phyloP scores from a whole-genome alignment of 2,329 filamentous ascomycete species.

The Esteya vermicola region DNA sequence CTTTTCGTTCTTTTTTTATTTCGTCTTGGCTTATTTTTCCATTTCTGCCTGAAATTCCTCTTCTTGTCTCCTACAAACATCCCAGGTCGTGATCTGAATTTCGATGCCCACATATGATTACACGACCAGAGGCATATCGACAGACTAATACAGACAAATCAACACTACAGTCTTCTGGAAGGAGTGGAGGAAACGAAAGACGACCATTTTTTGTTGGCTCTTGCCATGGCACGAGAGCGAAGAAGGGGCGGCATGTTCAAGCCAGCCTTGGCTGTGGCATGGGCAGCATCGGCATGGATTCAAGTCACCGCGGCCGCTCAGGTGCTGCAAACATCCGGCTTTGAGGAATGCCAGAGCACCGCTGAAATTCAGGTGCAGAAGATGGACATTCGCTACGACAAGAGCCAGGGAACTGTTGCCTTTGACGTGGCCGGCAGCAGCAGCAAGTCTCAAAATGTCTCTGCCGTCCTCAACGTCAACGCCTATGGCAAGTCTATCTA shows the following conservation, averaged over 20 bases:
- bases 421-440: constrained; percentile 79
- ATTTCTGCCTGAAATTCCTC: not conserved
- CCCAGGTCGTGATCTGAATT: too few relatives aligned
- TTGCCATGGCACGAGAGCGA: constrained; percentile 4
- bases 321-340: constrained; percentile 67
- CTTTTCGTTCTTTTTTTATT: constrained; percentile 4
- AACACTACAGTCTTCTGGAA: too few relatives aligned
- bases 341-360: constrained; percentile 53
- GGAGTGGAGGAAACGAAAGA: too few relatives aligned
- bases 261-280: constrained; percentile 9
- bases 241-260: constrained; percentile 6
- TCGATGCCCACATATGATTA: too few relatives aligned
- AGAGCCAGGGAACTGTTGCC: constrained; percentile 52
- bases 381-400: constrained; percentile 68
- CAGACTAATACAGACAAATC: too few relatives aligned
- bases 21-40: constrained; percentile 1
- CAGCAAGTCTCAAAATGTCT: constrained; percentile 61
- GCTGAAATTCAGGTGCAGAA: constrained; percentile 54
- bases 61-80: too few relatives aligned
- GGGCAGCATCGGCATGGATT: constrained; percentile 16
- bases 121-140: too few relatives aligned
- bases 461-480: constrained; percentile 57
- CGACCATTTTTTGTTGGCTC: not conserved
- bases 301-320: constrained; percentile 47
- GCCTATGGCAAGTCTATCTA: constrained; percentile 81